Evolutionary conservation across 768 basidiomycete species (phyloP).

Genomic region (Vararia minispora): DNA sequence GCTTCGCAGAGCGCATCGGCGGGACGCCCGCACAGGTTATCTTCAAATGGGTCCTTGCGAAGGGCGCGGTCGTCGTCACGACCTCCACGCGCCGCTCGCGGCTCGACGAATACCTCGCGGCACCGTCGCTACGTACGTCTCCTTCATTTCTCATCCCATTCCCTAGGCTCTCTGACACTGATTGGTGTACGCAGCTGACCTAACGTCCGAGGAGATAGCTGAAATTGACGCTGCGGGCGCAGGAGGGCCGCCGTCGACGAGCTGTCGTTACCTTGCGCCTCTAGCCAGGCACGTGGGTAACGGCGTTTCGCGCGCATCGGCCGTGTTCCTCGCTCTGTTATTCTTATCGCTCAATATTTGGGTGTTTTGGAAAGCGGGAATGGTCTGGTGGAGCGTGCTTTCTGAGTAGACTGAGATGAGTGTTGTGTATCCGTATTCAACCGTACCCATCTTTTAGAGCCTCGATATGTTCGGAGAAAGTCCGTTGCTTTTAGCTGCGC

Average conservation of each 20-base stretch:
- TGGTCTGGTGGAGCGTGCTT: no score
- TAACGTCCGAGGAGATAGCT: slow-evolving; percentile 46
- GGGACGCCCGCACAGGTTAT: slow-evolving; percentile 57
- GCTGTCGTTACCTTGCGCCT: no score
- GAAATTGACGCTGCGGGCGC: slow-evolving; percentile 57
- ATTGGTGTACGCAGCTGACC: slow-evolving; percentile 26
- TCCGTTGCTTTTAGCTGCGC: no score
- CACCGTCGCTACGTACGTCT: slow-evolving; percentile 7
- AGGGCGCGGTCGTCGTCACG: slow-evolving; percentile 62
- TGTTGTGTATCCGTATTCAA: no score
- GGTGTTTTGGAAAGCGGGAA: no score
- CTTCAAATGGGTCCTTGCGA: slow-evolving; percentile 57
- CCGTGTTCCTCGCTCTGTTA: no score
- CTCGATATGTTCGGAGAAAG: no score
- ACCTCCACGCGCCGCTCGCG: background rate
- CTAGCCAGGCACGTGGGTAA: no score
- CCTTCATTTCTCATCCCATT: background rate
- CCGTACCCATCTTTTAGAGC: no score
- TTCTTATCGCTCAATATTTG: no score
- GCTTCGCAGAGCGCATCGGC: slow-evolving; percentile 40
- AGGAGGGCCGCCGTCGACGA: slow-evolving; percentile 35
- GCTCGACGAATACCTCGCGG: slow-evolving; percentile 1
- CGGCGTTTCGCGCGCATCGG: no score
- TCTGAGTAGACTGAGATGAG: no score
- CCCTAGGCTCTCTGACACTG: background rate